A percentile compares a stretch with the other conserved stretches of the same genome.
These are phyloP conservation scores for Linanthus parryae DNA, from an alignment of 148 eudicot species.

Conservation along the genomic window DNA sequence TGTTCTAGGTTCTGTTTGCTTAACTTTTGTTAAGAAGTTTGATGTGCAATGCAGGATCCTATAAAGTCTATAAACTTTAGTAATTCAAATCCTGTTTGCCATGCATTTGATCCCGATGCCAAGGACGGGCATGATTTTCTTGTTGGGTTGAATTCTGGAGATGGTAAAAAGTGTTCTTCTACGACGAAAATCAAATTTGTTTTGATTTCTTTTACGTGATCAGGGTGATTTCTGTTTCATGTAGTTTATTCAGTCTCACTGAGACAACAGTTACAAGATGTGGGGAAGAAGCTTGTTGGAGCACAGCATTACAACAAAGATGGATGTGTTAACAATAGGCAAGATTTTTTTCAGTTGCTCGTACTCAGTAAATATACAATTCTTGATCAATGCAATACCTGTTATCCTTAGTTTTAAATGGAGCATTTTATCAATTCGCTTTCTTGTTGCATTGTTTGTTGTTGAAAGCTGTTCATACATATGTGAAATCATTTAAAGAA, in stretches of 20 bases:
- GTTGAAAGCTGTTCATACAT: no score
- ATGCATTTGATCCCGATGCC: slow-evolving; percentile 35
- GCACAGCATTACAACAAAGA: slow-evolving; percentile 42
- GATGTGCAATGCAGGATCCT: slow-evolving; percentile 24
- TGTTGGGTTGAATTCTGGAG: slow-evolving; percentile 34
- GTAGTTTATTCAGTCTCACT: slow-evolving; percentile 35
- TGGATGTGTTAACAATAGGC: slow-evolving; percentile 30
- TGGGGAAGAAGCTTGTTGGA: slow-evolving; percentile 32
- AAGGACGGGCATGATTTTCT: slow-evolving; percentile 41
- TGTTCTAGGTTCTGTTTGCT: no score
- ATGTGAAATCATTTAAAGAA: no score
- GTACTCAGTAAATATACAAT: no score
- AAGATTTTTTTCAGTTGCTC: slow-evolving; percentile 6
- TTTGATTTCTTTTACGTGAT: slow-evolving; percentile 2
- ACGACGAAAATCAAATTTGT: not conserved
- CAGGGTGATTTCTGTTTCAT: slow-evolving; percentile 10
- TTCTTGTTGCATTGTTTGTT: no score
- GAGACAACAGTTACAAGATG: slow-evolving; percentile 34
- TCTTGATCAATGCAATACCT: no score
- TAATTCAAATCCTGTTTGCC: slow-evolving; percentile 33
- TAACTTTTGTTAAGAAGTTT: not conserved
- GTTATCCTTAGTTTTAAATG: no score
- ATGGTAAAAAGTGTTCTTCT: slow-evolving; percentile 22
- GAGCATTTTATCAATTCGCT: no score
- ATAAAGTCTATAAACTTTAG: slow-evolving; percentile 31